Conservation (phyloP, 257 asterid species). For the Anisodus acutangulus region DNA sequence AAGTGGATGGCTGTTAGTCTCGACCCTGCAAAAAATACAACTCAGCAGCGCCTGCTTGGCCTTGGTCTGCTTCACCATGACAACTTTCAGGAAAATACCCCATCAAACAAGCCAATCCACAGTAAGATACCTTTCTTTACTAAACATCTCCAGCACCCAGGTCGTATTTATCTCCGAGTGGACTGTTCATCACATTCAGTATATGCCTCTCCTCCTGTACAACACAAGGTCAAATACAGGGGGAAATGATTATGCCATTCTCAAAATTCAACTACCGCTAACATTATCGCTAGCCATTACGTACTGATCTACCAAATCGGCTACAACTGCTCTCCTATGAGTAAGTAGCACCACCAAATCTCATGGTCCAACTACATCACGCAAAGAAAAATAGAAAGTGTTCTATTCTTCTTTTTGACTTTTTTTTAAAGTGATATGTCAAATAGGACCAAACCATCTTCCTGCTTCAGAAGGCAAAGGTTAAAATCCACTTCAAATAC, state of each 20-base stretch:
- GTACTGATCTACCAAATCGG: conserved; percentile 49
- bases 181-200: conserved; percentile 49
- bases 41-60: conserved; percentile 41
- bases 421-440: not conserved
- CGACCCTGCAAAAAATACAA: conserved; percentile 38
- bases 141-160: conserved; percentile 43
- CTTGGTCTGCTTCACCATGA: conserved; percentile 39
- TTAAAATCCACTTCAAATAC: conserved; percentile 28
- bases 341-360: conserved; percentile 39
- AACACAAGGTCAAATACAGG: conserved; percentile 85
- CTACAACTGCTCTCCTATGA: conserved; percentile 44
- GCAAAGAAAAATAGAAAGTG: conserved; percentile 31
- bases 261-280: conserved; percentile 66
- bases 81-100: conserved; percentile 38
- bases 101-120: conserved; percentile 42
- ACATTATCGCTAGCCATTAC: conserved; percentile 56
- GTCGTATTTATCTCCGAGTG: conserved; percentile 43
- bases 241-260: conserved; percentile 66
- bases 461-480: conserved; percentile 34
- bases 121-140: conserved; percentile 37
- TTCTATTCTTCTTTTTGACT: conserved; percentile 28
- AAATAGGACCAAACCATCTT: conserved; percentile 30
- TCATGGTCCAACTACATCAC: conserved; percentile 42
- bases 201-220: conserved; percentile 70
- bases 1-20: conserved; percentile 33